Evolutionary conservation across 2,329 filamentous ascomycete species (phyloP), one percentile per base, ranked within the genome.

Genomic region (Phyllosticta paracitricarpa): DNA sequence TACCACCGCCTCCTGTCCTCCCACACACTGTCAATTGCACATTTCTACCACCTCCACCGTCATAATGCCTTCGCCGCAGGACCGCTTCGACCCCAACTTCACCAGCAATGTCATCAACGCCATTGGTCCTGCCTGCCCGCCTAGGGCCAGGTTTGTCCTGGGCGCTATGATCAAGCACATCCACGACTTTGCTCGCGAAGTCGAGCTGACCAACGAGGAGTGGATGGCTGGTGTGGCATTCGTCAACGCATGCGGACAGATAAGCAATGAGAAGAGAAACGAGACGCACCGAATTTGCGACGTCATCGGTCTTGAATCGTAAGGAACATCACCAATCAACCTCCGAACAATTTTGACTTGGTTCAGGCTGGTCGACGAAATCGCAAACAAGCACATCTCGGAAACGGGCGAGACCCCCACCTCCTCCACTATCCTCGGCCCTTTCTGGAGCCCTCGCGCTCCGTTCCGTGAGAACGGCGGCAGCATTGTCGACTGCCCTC

Each of bases 141-240:
- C 87, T 61, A 81, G 89, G 63, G 82, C 85, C 68, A 81, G 85
- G 62, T 77, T 83, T 65, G 79, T 91, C 68, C 77, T 91, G 68
- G 73, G 78, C 63, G 79, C 81, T 25, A 75, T 91, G 67, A 85
- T 91, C 74, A 79, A 77, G 57, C 88, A 91, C 77, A 79, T 92
- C 63, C 89, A 92, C 77, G 87, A 91, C 75, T 91, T 91, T 72
- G 82, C 84, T 61, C 85, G 88, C 62, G 89, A 92, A 70, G 83
- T 89, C 65, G 87, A 91, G 76, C 82, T 92, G 57, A 90, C 85
- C 24, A 80, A 84, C 40, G 88, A 89, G 59, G 89, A 92, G 76
- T 91, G 88, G 88, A 82, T 90, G 74, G 75, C 83, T 4, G 89
- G 88, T 59, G 87, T 91, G 61, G 80, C 87, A 69, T 91, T 88